Base-by-base conservation (phyloP, 2,329 filamentous ascomycete genomes). In the Colletotrichum destructivum region DNA sequence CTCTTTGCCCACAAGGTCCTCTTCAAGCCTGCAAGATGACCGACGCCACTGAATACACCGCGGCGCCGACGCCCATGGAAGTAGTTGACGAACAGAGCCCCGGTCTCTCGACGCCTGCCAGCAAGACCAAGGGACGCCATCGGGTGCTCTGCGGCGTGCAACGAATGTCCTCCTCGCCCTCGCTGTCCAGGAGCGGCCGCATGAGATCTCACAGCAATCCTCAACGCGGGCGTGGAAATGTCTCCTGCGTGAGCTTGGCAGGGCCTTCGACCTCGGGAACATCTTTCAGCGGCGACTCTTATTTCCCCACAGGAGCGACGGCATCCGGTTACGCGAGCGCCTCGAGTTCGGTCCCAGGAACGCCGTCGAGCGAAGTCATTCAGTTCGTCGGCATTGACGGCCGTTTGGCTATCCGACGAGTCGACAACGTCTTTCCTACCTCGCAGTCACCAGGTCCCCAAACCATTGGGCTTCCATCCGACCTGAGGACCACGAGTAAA, bases 161-260 rank as follows among this genome's bases (percentile, higher is more conserved):
- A 73, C 91, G 94, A 69, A 96, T 97, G 78, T 92, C 93, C 13
- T 97, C 94, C 0, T 94, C 92, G 8, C 91, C 93, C 1, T 93
- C 93, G 18, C 83, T 97, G 62, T 86, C 88, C 51, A 88, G 89
- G 69, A 81, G 91, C 65, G 88, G 90, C 67, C 89, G 92, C 71
- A 84, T 90, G 35, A 88, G 91, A 67, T 92, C 94, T 8, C 88
- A 89, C 69, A 91, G 89, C 77, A 93, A 92, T 77, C 90, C 92
- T 12, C 91, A 94, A 86, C 84, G 90, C 74, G 81, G 79, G 49
- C 81, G 84, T n/a, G 83, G 82, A 56, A 86, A 83, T 56, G 78
- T 90, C 15, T 90, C 88, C 1, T 90, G 88, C 75, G 85, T 86
- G 66, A 90, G 87, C 78, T 82, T 90, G 21, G 81, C 85, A 5